Conservation (phyloP, 2,329 filamentous ascomycete genomes). For the Botrytis squamosa region DNA sequence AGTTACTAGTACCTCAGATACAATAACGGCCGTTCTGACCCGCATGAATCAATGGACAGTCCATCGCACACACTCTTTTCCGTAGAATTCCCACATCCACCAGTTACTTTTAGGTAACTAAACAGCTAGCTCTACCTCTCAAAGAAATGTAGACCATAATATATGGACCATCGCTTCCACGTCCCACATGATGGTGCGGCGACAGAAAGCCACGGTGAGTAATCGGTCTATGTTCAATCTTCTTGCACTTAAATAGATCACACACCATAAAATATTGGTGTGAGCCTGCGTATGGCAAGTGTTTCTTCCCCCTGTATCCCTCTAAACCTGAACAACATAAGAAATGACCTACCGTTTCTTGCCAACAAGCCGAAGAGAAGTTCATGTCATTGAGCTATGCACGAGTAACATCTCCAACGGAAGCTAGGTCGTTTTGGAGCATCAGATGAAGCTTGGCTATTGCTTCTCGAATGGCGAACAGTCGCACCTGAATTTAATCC, state of each 20-base stretch:
- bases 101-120: not conserved
- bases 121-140: not conserved
- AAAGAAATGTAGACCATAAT: slow-evolving; percentile 10
- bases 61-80: not conserved
- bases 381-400: too few species aligned
- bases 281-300: slow-evolving; percentile 20
- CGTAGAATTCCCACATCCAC: not conserved
- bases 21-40: not conserved
- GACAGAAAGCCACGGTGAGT: slow-evolving; percentile 19
- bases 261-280: slow-evolving; percentile 18
- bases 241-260: slow-evolving; percentile 20
- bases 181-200: slow-evolving; percentile 14
- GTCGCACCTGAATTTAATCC: not conserved
- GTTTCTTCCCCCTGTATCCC: not conserved
- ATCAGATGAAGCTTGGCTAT: not conserved
- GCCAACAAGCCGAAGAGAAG: not conserved
- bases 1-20: not conserved
- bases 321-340: not conserved
- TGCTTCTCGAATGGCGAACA: not conserved
- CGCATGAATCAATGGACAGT: not conserved
- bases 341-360: not conserved
- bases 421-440: not conserved
- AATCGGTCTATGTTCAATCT: slow-evolving; percentile 13
- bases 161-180: slow-evolving; percentile 20
- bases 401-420: too few species aligned